A percentile compares a stretch with the other conserved stretches of the same genome.
These are phyloP conservation scores for Lentinula sp. DNA, from an alignment of 768 basidiomycete genomes.

Conservation along the genomic window DNA sequence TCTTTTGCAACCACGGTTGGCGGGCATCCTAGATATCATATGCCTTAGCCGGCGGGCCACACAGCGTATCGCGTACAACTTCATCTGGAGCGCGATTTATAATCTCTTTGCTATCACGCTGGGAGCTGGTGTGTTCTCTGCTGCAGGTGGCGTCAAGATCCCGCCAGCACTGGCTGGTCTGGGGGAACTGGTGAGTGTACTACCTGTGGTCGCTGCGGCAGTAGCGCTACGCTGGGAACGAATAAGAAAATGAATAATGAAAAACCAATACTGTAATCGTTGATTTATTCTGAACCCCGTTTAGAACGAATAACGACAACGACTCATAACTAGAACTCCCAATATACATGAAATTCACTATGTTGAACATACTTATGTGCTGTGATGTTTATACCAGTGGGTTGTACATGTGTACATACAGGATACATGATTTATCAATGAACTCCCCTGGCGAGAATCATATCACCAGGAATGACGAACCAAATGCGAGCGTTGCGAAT, in stretches of 20 bases:
- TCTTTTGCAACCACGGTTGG: slow-evolving; percentile 31
- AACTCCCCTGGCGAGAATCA: not conserved
- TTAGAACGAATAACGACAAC: no score
- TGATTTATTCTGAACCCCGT: no score
- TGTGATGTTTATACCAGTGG: no score
- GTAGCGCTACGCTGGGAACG: no score
- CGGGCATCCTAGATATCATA: slow-evolving; percentile 27
- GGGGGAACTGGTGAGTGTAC: slow-evolving; percentile 35
- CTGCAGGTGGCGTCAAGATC: slow-evolving; percentile 23
- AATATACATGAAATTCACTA: no score
- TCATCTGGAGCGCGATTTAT: slow-evolving; percentile 28
- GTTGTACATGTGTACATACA: not conserved
- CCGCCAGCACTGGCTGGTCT: slow-evolving; percentile 36
- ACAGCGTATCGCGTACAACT: slow-evolving; percentile 19
- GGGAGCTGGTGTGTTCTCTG: slow-evolving; percentile 39
- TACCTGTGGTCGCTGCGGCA: no score
- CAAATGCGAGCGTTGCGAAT: not conserved
- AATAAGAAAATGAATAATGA: no score
- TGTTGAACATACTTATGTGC: no score
- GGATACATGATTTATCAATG: no score
- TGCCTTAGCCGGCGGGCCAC: slow-evolving; percentile 24
- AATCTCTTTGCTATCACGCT: slow-evolving; percentile 42
- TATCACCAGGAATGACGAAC: not conserved
- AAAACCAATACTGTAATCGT: no score
- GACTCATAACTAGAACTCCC: no score